Percentiles rank a stretch among this genome's conserved stretches.
These are phyloP conservation scores for Hypholoma sublateritium DNA, from an alignment of 768 basidiomycete genomes.

Conservation along the genomic window DNA sequence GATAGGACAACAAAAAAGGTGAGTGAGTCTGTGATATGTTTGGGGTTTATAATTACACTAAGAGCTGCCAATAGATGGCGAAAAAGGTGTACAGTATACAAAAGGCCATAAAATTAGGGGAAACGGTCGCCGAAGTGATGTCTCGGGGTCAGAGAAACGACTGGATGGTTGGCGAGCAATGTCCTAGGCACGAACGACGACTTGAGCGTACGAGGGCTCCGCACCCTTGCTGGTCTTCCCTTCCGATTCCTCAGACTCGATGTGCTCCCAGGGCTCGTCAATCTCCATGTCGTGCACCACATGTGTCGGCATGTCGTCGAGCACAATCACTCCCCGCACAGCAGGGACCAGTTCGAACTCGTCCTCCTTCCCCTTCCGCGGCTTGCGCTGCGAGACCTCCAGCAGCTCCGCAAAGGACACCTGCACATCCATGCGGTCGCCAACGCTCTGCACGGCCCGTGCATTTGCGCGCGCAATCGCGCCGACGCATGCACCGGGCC, in stretches of 20 bases:
- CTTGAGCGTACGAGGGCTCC: neutral
- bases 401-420: constrained; percentile 4
- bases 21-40: constrained; percentile 1
- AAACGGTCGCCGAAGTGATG: neutral
- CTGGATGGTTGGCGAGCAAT: neutral
- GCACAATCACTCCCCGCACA: constrained; percentile 53
- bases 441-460: neutral
- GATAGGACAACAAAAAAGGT: neutral
- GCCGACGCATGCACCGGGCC: constrained; percentile 4
- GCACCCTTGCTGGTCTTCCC: neutral
- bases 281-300: constrained; percentile 32
- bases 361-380: constrained; percentile 26
- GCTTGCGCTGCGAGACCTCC: constrained; percentile 9
- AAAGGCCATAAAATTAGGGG: neutral
- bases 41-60: constrained; percentile 1
- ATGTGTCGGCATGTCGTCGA: constrained; percentile 45
- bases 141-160: neutral
- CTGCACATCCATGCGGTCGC: neutral
- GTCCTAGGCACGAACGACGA: constrained; percentile 1
- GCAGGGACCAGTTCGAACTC: constrained; percentile 61
- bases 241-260: constrained; percentile 34
- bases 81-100: neutral
- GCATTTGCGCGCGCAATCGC: constrained; percentile 2
- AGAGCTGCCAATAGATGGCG: neutral
- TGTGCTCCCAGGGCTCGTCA: constrained; percentile 63